Percentiles rank a stretch among this genome's conserved stretches.
These are phyloP conservation scores for Osmanthus fragrans DNA, from an alignment of 257 asterid species.

Conservation along the genomic window DNA sequence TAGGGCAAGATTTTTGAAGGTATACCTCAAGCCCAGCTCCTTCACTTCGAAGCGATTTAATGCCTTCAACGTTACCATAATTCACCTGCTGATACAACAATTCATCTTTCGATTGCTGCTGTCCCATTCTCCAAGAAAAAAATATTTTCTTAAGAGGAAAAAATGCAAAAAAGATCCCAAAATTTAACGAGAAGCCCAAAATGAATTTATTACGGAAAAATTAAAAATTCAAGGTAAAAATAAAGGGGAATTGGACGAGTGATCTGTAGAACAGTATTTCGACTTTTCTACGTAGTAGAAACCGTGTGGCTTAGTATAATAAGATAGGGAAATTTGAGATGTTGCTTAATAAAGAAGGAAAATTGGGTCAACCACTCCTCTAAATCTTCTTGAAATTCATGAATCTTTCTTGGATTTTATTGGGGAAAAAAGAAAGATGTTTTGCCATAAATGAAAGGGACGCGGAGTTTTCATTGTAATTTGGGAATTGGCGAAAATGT, in stretches of 20 bases:
- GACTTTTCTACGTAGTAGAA: background rate
- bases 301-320: conserved; percentile 17
- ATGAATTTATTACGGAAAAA: background rate
- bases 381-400: background rate
- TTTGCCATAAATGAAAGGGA: background rate
- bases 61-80: conserved; percentile 68
- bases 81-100: conserved; percentile 76
- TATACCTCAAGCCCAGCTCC: conserved; percentile 97
- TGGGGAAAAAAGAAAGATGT: background rate
- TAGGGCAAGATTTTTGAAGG: no score
- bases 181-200: conserved; percentile 8
- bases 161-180: conserved; percentile 6
- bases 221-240: background rate
- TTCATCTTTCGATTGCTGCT: conserved; percentile 79
- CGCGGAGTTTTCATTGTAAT: conserved; percentile 3
- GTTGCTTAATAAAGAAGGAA: conserved; percentile 34
- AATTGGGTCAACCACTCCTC: conserved; percentile 13
- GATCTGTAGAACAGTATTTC: background rate
- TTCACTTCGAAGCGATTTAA: conserved; percentile 74
- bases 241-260: background rate
- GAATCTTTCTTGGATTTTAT: background rate
- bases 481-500: no score
- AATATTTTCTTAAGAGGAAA: background rate
- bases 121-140: conserved; percentile 57
- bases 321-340: conserved; percentile 25